phyloP scores from a whole-genome alignment of 75 land plant genomes.

The Pinus albicaulis region DNA sequence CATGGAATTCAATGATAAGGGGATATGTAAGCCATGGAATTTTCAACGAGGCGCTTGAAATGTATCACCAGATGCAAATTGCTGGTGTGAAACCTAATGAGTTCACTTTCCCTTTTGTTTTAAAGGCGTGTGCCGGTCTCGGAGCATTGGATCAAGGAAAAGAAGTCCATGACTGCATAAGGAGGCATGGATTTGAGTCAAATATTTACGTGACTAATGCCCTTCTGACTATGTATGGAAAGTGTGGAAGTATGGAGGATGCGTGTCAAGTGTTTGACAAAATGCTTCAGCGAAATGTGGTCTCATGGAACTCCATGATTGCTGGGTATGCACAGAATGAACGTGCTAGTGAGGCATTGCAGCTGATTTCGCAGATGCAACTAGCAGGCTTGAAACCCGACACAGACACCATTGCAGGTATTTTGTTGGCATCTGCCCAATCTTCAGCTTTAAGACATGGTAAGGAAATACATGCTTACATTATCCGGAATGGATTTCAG shows the following conservation, averaged over 20 bases:
- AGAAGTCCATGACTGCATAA: conserved; percentile 16
- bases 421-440: conserved; percentile 1
- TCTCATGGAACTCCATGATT: conserved; percentile 39
- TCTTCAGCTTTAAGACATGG: conserved; percentile 14
- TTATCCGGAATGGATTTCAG: conserved; percentile 22
- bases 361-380: conserved; percentile 13
- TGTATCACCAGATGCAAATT: conserved; percentile 19
- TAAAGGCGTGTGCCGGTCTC: conserved; percentile 23
- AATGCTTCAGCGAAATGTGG: conserved; percentile 22
- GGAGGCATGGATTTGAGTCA: conserved; percentile 18
- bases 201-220: conserved; percentile 31
- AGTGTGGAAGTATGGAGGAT: conserved; percentile 24
- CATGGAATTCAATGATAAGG: conserved; percentile 39
- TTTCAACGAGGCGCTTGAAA: conserved; percentile 19
- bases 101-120: conserved; percentile 25
- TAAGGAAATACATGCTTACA: conserved; percentile 33
- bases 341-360: conserved; percentile 12
- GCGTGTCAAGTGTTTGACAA: conserved; percentile 23
- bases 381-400: conserved; percentile 15
- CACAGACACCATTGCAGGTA: conserved; percentile 18
- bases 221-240: conserved; percentile 29
- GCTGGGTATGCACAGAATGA: conserved; percentile 20
- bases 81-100: conserved; percentile 22
- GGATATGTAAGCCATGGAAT: conserved; percentile 24
- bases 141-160: conserved; percentile 15